Percentiles rank a stretch among this genome's conserved stretches.
Evolutionary conservation across 2,329 filamentous ascomycete genomes (phyloP).

Genomic region (Colletotrichum cuscutae): DNA sequence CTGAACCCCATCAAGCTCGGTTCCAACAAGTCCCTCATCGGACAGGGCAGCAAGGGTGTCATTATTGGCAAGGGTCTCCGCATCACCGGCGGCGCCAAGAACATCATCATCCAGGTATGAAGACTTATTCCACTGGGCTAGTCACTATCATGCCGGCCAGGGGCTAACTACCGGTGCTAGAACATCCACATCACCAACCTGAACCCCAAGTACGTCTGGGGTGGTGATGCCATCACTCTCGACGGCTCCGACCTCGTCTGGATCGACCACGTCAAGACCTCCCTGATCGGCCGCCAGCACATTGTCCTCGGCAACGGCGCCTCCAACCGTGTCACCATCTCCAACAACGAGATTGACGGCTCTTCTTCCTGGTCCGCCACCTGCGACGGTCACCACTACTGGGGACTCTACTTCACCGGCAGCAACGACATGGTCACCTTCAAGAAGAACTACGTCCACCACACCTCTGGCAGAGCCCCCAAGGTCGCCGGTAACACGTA

Average conservation of each 20-base stretch:
- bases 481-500: constrained; percentile 65
- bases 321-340: constrained; percentile 66
- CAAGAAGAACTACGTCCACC: constrained; percentile 69
- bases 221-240: constrained; percentile 67
- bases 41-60: constrained; percentile 61
- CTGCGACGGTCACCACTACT: constrained; percentile 70
- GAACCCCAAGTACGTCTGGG: constrained; percentile 69
- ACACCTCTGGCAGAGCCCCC: constrained; percentile 65
- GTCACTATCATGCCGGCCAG: background rate
- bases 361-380: constrained; percentile 63
- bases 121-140: background rate
- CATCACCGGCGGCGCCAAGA: constrained; percentile 55
- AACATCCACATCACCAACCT: constrained; percentile 61
- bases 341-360: constrained; percentile 70
- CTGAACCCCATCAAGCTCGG: constrained; percentile 60
- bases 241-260: constrained; percentile 57
- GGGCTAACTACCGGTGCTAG: background rate
- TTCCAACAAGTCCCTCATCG: constrained; percentile 68
- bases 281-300: constrained; percentile 68
- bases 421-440: constrained; percentile 66
- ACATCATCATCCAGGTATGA: constrained; percentile 64
- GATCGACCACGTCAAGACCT: constrained; percentile 66
- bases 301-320: constrained; percentile 66
- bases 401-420: constrained; percentile 68
- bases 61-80: constrained; percentile 69